These are phyloP conservation scores for Aspergillus homomorphus DNA, from an alignment of 495 filamentous ascomycete species.

Conservation along the genomic window DNA sequence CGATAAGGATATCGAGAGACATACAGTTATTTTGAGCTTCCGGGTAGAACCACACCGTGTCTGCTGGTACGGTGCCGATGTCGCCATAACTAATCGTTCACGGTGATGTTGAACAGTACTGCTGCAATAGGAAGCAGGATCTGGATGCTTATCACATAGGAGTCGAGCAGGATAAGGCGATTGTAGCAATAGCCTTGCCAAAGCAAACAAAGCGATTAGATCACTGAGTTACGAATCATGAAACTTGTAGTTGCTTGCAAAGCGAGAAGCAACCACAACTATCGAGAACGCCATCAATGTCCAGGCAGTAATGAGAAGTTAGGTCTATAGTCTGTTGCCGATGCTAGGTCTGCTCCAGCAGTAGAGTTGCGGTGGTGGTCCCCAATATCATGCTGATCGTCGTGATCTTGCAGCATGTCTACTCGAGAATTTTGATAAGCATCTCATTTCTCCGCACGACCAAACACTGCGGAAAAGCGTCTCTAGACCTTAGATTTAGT, in stretches of 20 bases:
- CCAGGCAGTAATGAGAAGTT: background rate
- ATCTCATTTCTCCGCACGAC: background rate
- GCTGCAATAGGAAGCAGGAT: slow-evolving; percentile 3
- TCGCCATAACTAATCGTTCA: slow-evolving; percentile 1
- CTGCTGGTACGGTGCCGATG: background rate
- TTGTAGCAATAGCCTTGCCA: background rate
- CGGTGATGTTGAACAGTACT: background rate
- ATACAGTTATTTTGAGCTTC: background rate
- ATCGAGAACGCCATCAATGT: slow-evolving; percentile 3
- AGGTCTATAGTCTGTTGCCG: background rate
- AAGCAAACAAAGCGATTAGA: background rate
- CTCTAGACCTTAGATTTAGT: too few species aligned
- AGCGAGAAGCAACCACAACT: background rate
- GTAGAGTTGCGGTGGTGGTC: background rate
- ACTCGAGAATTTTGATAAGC: background rate
- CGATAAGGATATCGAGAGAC: slow-evolving; percentile 1
- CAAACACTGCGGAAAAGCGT: background rate
- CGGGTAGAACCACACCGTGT: background rate
- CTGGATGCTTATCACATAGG: too few species aligned
- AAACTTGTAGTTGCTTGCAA: slow-evolving; percentile 5
- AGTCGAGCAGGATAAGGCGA: background rate
- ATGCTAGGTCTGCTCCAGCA: background rate
- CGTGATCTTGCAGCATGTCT: background rate
- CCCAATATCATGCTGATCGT: background rate
- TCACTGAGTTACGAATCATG: slow-evolving; percentile 5